Conservation (phyloP, 2,329 filamentous ascomycete genomes). For the Fusarium vanettenii region DNA sequence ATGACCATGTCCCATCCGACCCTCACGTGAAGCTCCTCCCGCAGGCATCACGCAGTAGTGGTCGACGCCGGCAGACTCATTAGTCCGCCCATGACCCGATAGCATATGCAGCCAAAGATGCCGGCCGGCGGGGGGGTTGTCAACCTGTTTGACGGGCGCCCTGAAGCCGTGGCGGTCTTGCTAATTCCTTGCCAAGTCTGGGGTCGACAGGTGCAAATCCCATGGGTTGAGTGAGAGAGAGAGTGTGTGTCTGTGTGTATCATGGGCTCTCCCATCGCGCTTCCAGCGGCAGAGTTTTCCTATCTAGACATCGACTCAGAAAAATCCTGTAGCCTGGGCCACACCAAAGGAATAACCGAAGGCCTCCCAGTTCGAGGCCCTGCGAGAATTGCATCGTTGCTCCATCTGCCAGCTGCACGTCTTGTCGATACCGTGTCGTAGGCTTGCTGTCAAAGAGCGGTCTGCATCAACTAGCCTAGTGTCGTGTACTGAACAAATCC, state of each 20-base stretch:
- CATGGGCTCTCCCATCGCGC: slow-evolving; percentile 22
- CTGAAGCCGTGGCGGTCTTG: neutral
- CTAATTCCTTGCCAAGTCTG: slow-evolving; percentile 25
- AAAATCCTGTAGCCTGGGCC: slow-evolving; percentile 19
- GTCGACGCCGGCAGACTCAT: neutral
- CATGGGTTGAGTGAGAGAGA: slow-evolving; percentile 8
- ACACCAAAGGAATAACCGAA: slow-evolving; percentile 6
- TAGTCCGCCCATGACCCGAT: neutral
- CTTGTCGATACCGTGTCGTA: slow-evolving; percentile 34
- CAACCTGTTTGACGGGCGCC: neutral
- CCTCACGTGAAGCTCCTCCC: slow-evolving; percentile 17
- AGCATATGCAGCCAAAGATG: slow-evolving; percentile 2
- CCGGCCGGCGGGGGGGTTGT: neutral
- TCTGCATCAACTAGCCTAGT: slow-evolving; percentile 41
- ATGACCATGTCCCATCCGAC: neutral
- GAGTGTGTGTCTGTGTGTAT: slow-evolving; percentile 20
- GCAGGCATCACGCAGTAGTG: slow-evolving; percentile 2
- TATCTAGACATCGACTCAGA: neutral
- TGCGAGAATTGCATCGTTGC: slow-evolving; percentile 18
- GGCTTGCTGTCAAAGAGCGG: slow-evolving; percentile 43
- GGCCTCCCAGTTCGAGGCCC: slow-evolving; percentile 32
- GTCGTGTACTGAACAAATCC: slow-evolving; percentile 19
- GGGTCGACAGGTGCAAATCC: slow-evolving; percentile 20
- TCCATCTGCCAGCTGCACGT: slow-evolving; percentile 34
- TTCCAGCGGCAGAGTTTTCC: slow-evolving; percentile 27